Evolutionary conservation across 805 yeast species (phyloP), one percentile per base, ranked within the genome.

Genomic region (Dipodascus geniculatus): DNA sequence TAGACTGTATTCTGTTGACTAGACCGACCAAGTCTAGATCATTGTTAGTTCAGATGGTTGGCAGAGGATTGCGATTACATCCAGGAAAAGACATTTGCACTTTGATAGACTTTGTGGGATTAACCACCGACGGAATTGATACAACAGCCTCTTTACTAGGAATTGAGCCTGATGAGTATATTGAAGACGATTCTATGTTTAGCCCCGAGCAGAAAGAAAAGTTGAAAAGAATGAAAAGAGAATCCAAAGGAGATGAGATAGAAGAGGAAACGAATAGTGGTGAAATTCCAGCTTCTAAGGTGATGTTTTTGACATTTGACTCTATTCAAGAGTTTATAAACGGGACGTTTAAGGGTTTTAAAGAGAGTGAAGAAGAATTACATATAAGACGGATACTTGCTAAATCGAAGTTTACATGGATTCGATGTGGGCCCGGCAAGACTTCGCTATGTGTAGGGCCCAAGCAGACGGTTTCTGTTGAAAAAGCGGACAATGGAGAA

Each of bases 11-110:
- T 11, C 72, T 90, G 24, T 66, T 90, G 31, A 85, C 87, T 2
- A 70, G 96, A 33, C 96, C 96, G 1, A 86, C 96, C 0, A 75
- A 75, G 55, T 89, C 96, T 0, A 69, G 80, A 31, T 79, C 85
- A 0, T 68, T 90, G 48, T 68, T 87, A 38, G 74, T 81, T 17
- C 98, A 90, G 64, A 90, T 90, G 96, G 76, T 90, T 19, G 98
- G 98, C 0, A 73, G 98, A 54, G 98, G 97, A 0, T 68, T 90
- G 44, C 69, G 98, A 38, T 59, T 79, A 14, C 81, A 80, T 60
- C 70, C 74, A 1, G 78, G 75, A 0, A 90, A 90, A 62, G 66
- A 73, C 1, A 70, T 73, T 55, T 88, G 97, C 61, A 84, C 83
- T 60, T 74, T 90, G 3, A 74, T 87, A 0, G 96, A 89, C 64